Base-by-base conservation (phyloP, 148 eudicot species). In the Rhododendron ferrugineum region DNA sequence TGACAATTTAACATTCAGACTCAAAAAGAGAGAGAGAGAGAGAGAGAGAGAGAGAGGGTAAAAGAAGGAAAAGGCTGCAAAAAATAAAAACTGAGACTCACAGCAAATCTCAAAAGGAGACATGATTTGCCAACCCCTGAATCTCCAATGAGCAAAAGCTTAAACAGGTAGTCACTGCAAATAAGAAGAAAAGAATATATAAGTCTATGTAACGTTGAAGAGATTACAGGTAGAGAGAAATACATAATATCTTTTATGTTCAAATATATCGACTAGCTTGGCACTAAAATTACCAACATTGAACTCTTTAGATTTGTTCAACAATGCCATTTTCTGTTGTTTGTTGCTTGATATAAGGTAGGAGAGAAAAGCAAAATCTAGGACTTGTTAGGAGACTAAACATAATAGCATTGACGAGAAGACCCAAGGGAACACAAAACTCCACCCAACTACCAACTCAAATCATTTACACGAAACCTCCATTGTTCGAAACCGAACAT, bases 61-160 rank as follows among this genome's bases (percentile, higher is more conserved):
- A 15, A 42, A 6, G 36, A 44, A 64, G 9, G 9, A n/a, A 42
- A 11, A 36, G n/a, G 23, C 18, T 58, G 44, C n/a, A 0, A 58
- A 58, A 56, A 66, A n/a, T 15, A 2, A 9, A 2, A 8, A 40
- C 49, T 46, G 49, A 28, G 83, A 84, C 94, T 92, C 86, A 92
- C 94, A 87, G 93, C 93, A 89, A 92, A 92, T 87, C 94, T 89
- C 90, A 92, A 68, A 76, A 92, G 93, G 78, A 92, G 93, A 85
- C 93, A 91, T 86, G 94, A 92, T 85, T 92, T 92, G 44, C 94
- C 94, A 81, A 92, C 94, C 64, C 94, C 93, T 23, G 94, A 92
- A 81, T 92, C 92, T 78, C 94, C 94, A 86, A 92, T 92, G 22
- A 92, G 94, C 91, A 92, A 86, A 84, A 92, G 92, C 88, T 92